Base-by-base conservation (phyloP, 306 rosid species). In the Corylus avellana region DNA sequence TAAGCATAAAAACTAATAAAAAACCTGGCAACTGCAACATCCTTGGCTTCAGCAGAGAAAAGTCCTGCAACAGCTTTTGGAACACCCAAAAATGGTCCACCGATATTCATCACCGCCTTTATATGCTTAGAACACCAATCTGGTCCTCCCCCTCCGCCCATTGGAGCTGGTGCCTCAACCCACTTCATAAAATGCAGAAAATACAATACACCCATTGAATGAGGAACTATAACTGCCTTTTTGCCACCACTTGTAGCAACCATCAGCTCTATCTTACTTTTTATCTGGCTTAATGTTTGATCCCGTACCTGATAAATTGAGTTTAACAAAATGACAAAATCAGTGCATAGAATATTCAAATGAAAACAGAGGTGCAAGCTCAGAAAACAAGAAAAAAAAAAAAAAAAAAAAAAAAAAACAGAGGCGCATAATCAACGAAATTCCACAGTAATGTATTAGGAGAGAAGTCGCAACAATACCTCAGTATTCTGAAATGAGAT, bases 81-180 rank as follows among this genome's bases (percentile, higher is more conserved):
- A 80, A 89, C 94, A 51, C 97, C 96, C 80, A 93, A 88, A 87
- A 93, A 91, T 48, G 97, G 97, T 47, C 89, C 89, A 13, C 84
- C 86, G 29, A 86, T 86, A 78, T 86, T 86, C 77, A 86, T 73
- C 69, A 86, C 80, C 0, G 86, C 86, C 81, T 82, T 86, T 47
- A 86, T 86, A 80, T 86, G 86, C 81, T 82, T 82, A 17, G 86
- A 66, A 70, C 89, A 86, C 89, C 86, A 86, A 37, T 79, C 86
- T 7, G 84, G 78, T 63, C 89, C 89, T 68, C 86, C 89, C 55
- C 89, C 89, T 22, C 89, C 89, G 55, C 89, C 89, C 86, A 85
- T 81, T 61, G 97, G 97, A 73, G 89, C 91, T 32, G 97, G 97
- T 78, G 92, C 92, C 82, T 93, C 96, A 77, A 91, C 97, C 97